Evolutionary conservation across 192 early-diverging fungal species (phyloP).

Genomic region (Coemansia guatemalensis): DNA sequence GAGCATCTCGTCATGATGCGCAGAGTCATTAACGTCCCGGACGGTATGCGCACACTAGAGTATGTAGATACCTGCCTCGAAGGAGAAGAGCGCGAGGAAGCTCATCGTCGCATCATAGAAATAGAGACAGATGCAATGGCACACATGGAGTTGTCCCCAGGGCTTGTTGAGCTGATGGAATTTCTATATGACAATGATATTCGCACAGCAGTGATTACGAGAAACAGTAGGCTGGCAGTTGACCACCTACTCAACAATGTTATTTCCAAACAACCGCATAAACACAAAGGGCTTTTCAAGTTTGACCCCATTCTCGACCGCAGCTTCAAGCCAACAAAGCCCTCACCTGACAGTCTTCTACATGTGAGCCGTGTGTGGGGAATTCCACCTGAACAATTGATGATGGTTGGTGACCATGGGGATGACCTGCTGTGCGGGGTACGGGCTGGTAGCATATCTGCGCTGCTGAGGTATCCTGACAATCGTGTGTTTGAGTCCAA

Average conservation of each 20-base stretch:
- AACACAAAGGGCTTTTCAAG: slow-evolving; percentile 31
- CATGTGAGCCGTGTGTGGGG: slow-evolving; percentile 46
- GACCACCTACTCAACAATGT: slow-evolving; percentile 51
- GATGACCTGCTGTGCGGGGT: slow-evolving; percentile 55
- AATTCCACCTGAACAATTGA: slow-evolving; percentile 42
- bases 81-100: slow-evolving; percentile 28
- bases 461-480: slow-evolving; percentile 41
- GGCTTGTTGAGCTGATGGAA: slow-evolving; percentile 41
- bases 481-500: slow-evolving; percentile 33
- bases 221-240: slow-evolving; percentile 48
- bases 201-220: slow-evolving; percentile 52
- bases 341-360: slow-evolving; percentile 42
- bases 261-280: slow-evolving; percentile 19
- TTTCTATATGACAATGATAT: slow-evolving; percentile 37
- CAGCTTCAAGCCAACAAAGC: slow-evolving; percentile 52
- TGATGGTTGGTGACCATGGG: slow-evolving; percentile 58
- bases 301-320: slow-evolving; percentile 54
- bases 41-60: slow-evolving; percentile 29
- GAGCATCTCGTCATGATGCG: slow-evolving; percentile 43
- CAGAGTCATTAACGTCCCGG: slow-evolving; percentile 34
- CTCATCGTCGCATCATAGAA: slow-evolving; percentile 35
- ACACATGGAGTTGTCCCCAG: slow-evolving; percentile 45
- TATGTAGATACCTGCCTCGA: slow-evolving; percentile 40
- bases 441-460: slow-evolving; percentile 46
- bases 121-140: slow-evolving; percentile 50